Evolutionary conservation across 2,329 filamentous ascomycete species (phyloP), one percentile per base, ranked within the genome.

Genomic region (Akanthomyces uredinophilus): DNA sequence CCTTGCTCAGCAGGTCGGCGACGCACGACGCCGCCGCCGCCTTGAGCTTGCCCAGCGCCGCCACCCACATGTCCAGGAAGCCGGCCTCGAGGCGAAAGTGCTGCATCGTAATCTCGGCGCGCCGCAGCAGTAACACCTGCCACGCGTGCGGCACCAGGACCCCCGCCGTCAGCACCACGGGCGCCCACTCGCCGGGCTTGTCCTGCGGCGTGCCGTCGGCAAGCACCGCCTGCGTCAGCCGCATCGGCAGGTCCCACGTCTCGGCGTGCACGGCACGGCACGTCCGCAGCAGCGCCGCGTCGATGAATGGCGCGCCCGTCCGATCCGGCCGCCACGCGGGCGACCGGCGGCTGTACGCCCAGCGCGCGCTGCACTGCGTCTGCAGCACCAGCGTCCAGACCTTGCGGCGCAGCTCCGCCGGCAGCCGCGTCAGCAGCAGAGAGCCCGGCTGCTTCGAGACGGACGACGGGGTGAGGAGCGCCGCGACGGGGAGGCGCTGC

Each of bases 131-230:
- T 47, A 60, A 47, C 57, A 60, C 57, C 57, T 60, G 57, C 57
- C 57, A 60, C 22, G 57, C 57, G 37, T 60, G 57, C 37, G 57
- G 57, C 57, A 60, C 57, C 57, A 60, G 57, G 47, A 60, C 57
- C 24, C 47, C 57, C 35, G 57, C 47, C 18, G 57, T 32, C 37
- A 60, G 57, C 37, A 60, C 57, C 18, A 60, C 57, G 10, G 24
- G 35, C 24, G 57, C 57, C 57, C 57, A 60, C 57, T 60, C 57
- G 47, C 35, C 47, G 5, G 57, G 57, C 39, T 60, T 60, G 32
- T 60, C 57, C 18, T 18, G 22, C 22, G 47, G 57, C 20, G 37
- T 52, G 47, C 57, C 57, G 57, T 60, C 57, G 37, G 57, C 57
- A 8, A 60, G 57, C 24, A 43, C 57, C 35, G 35, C 57, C 8